These are phyloP conservation scores for Exophiala sp. DNA, from an alignment of 2,329 filamentous ascomycete species.

Conservation along the genomic window DNA sequence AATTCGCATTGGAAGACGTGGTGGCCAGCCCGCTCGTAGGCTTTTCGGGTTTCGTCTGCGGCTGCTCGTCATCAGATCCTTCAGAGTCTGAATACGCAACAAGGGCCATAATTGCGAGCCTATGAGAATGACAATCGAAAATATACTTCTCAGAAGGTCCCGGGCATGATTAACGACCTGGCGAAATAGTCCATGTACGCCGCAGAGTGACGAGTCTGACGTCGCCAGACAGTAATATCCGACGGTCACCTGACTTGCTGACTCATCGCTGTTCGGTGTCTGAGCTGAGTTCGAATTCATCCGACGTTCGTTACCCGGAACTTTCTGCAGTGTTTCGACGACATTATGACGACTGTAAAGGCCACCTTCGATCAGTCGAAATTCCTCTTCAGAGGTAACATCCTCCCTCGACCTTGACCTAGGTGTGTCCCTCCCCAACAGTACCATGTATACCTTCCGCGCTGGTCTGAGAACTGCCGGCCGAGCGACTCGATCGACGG, in stretches of 20 bases:
- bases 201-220: no score
- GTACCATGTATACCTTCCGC: constrained; percentile 17
- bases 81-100: constrained; percentile 81
- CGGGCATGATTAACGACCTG: not conserved
- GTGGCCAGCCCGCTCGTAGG: constrained; percentile 31
- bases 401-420: not conserved
- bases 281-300: no score
- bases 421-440: no score
- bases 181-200: no score
- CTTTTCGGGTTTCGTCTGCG: constrained; percentile 36
- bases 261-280: no score
- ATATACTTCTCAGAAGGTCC: not conserved
- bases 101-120: constrained; percentile 56
- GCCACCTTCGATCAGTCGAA: not conserved
- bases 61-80: constrained; percentile 56
- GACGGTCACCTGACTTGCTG: not conserved
- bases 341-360: no score
- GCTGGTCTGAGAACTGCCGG: constrained; percentile 11
- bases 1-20: constrained; percentile 61
- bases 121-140: not conserved
- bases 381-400: not conserved
- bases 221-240: no score
- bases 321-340: no score
- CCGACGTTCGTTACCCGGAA: not conserved
- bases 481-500: constrained; percentile 4